Evolutionary conservation across 306 rosid genomes (phyloP), one percentile per base, ranked within the genome.

Genomic region (Canavalia ensiformis): DNA sequence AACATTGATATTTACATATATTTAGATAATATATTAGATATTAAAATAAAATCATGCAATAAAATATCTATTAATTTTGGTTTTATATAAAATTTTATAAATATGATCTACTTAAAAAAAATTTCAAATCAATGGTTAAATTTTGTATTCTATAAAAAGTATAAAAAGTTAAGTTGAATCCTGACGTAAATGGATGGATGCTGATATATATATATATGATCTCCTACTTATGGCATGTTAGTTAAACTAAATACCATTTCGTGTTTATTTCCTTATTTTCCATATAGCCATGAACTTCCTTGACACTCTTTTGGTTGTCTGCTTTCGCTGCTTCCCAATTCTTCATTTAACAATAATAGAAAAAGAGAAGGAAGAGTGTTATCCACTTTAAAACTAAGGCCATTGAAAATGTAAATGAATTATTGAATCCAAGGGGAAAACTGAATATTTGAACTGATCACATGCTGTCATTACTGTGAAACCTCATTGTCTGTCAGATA

Each of bases 401-500:
- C 12, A 33, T 29, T 72, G 30, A 56, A 66, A 56, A 8, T 5
- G 63, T 42, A 65, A 60, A 45, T 56, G 25, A 50, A 45, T 57
- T 34, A n/a, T 10, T 11, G 34, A 30, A 5, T 72, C 47, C 28
- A 57, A n/a, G 47, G 74, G 12, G 51, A 82, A 79, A 65, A 34
- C 49, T 51, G 77, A 74, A 9, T 18, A 70, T 74, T 52, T 13
- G 51, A 76, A 11, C 46, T 74, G 45, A 67, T 47, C 68, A 57
- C 44, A 62, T 55, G 56, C 28, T 81, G 31, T 64, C 64, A 77
- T 63, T 30, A 12, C 54, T 44, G 39, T 33, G 70, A 83, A 54
- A 47, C 51, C 31, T 66, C 63, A 8, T 42, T 76, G 57, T 84
- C 80, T 59, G 51, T 52, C 66, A 45, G 56, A 73, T 68, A 84